Evolutionary conservation across 148 eudicot species (phyloP), one percentile per base, ranked within the genome.

Genomic region (Fagopyrum tataricum): DNA sequence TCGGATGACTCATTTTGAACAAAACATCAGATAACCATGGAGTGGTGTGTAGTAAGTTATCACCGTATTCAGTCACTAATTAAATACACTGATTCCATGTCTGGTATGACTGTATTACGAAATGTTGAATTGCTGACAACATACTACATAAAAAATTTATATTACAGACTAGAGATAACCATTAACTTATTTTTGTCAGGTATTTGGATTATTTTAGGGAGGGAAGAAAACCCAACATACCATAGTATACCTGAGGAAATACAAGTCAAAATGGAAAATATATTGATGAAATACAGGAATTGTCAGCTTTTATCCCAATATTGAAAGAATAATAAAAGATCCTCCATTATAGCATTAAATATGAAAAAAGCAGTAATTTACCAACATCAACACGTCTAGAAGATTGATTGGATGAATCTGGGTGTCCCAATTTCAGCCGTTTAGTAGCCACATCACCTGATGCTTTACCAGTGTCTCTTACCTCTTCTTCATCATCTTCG

Each of bases 401-500:
- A 23, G 82, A 67, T 47, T 68, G 44, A 76, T 41, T 73, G 49
- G 79, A 73, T 49, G 78, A 58, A 49, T 84, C 79, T 68, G 70
- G 71, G 64, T 40, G 73, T 47, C 77, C 84, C 77, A 77, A 69
- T 64, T 80, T 84, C 79, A 76, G 82, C 17, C 84, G 79, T 73
- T 84, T 84, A 10, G 79, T 77, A 71, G 79, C 73, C 56, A 43
- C 67, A 52, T 78, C 82, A 62, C 58, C 84, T 20, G 77, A 67
- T 76, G 80, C 76, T 68, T 64, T 78, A 67, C 71, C 47, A 43
- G 46, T 15, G n/a, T 46, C 52, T 43, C 51, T 46, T 42, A 42
- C 41, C 41, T 84, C 83, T 26, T 84, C 87, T 40, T 87, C 90
- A 61, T 88, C 92, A 56, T 90, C 91, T 70, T 90, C 91, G 59